Evolutionary conservation across 768 basidiomycete genomes (phyloP), one percentile per base, ranked within the genome.

Genomic region (Lentinula sp.): DNA sequence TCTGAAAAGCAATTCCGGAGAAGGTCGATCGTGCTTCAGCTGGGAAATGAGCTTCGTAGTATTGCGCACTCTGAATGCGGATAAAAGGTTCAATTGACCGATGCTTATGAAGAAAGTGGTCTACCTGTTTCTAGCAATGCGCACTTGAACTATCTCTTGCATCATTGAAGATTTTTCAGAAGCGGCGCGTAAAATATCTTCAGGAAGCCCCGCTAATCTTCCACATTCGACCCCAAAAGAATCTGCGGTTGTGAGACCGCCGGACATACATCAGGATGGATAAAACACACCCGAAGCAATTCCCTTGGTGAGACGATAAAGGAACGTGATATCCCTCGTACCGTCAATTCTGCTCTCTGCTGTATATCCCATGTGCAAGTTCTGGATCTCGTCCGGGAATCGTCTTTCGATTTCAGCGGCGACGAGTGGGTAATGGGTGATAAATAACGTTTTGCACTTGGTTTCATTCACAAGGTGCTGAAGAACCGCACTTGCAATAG

Each of bases 201-300:
- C 86, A 0, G 93, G 89, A 37, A 98, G 70, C 8, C 88, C 89
- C 0, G 96, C 96, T 28, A 98, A 80, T 48, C 93, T 83, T 7
- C 87, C 94, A 70, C 94, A 96, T 76, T 96, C 95, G 8, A 97
- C 86, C 10, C 95, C 95, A 69, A 95, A 98, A 0, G 92, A 94
- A 67, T 88, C 88, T 78, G 39, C 23, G 51, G 32, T 32, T 46
- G 40, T 46, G 23, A 18, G 57, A 21, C 34, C 42, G 39, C n/a
- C 52, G 42, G 60, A 35, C 18, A 6, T 34, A n/a, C 35, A 54
- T 31, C 21, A 62, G 37, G 21, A 31, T 23, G 32, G 57, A 16
- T 28, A 28, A 63, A 16, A 43, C 67, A 61, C 60, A 73, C 85
- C 84, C 64, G 80, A 76, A 3, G 93, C 88, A 39, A 93, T 75